Evolutionary conservation across 768 basidiomycete genomes (phyloP), one percentile per base, ranked within the genome.

Genomic region (Lactarius tabidus): DNA sequence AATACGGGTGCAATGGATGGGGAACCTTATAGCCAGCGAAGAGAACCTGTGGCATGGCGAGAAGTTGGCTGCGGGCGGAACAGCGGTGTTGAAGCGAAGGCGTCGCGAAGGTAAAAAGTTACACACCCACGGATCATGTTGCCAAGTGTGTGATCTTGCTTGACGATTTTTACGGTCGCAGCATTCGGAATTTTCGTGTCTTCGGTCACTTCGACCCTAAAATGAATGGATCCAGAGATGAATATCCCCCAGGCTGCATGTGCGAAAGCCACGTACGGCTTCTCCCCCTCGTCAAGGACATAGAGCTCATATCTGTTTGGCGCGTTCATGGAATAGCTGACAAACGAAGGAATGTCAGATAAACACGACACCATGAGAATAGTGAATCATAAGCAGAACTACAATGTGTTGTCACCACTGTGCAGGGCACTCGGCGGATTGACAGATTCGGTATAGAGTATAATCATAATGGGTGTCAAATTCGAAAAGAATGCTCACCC

Each of bases 21-120:
- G 96, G 96, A 43, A 95, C 93, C 79, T 95, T 94, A 86, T 98
- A 98, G 1, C 97, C 97, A 1, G 95, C 95, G 74, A 98, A 98
- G 66, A 95, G 87, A 69, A 98, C 87, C 69, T 87, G 82, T 7
- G 92, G 89, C 84, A 91, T 90, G 9, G 87, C 77, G 38, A 98
- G 87, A 33, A 98, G 88, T 82, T 99, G 94, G 3, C 95, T 97
- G 74, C 28, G 48, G 2, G 74, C 28, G 48, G 2, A 54, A 56
- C 58, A 35, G 60, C 12, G 29, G 26, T 18, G 45, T 17, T 38
- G 36, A 36, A 26, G 45, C 39, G n/a, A 41, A 51, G 23, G 43
- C 26, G 43, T 10, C 7, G 52, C 12, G 17, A 58, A 52, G 18
- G 55, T 23, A 52, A 29, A 55, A 20, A 64, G 74, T 67, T n/a